Evolutionary conservation across 2,329 filamentous ascomycete species (phyloP), one percentile per base, ranked within the genome.

Genomic region (Rhynchosporium graminicola): DNA sequence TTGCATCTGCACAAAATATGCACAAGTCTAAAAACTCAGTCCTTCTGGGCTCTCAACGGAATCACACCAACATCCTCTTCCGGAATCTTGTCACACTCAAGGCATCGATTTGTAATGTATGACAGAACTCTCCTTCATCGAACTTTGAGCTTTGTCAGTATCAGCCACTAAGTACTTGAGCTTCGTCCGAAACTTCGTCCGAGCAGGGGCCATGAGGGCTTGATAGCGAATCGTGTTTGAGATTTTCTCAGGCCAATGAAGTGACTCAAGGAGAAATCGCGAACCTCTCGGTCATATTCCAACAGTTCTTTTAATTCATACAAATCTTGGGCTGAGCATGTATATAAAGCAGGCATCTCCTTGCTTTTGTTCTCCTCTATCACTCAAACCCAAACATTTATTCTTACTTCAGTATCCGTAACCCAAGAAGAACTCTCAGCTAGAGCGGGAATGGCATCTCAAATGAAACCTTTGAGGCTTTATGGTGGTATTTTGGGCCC

Each of bases 401-500:
- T 40, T 29, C 20, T 28, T 33, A 40, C 15, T 28, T 20, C n/a
- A 48, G 4, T 10, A 48, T 29, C 28, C 13, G 10, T 7, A 1
- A 29, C 6, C 13, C 26, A n/a, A 26, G 26, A 12, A 52, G 7
- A 2, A 12, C n/a, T 28, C 28, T 36, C 9, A 36, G 7, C 3
- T 5, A 26, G 15, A 45, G 42, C 12, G 38, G 48, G 4, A 20
- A 61, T 62, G 55, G 20, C 64, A 13, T 57, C 64, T 3, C 9
- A 31, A 31, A 48, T 62, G 3, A 64, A 66, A 31, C 65, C 63
- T 8, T 61, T 68, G 33, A 62, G 40, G 13, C 51, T 66, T 20
- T 67, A 58, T 56, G 63, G 66, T 9, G 40, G 60, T n/a, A 40
- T 40, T 15, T 43, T 57, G n/a, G 65, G 65, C 3, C 62, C 69